Base-by-base conservation (phyloP, 495 filamentous ascomycete species). In the Penicillium fimorum region DNA sequence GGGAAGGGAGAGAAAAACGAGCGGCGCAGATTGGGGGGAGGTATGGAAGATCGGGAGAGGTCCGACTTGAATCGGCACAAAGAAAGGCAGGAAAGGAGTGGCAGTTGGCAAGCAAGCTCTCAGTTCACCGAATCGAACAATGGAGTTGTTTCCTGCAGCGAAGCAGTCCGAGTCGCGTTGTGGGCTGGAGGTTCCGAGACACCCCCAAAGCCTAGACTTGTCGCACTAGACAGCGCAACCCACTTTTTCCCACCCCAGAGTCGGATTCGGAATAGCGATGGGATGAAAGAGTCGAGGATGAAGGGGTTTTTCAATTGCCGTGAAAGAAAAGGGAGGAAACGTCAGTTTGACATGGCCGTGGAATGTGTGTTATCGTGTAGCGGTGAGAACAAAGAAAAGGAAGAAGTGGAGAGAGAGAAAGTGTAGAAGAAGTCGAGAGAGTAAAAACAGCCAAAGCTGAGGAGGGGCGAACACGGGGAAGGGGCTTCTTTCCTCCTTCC, bases 101-200 rank as follows among this genome's bases (percentile, higher is more conserved):
- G 53, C 54, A 47, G 62, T 55, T 55, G 53, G 50, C 27, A 38
- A 45, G 13, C 52, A 62, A 50, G 44, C 51, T 45, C 47, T 46
- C 53, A 27, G 60, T 56, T 60, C 62, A 35, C 50, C 30, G 30
- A 55, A 50, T 58, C 46, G 46, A 67, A 73, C 70, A 73, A 73
- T 73, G 69, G 55, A 65, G 65, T 75, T 73, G 69, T 75, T 65
- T 45, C 51, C 67, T 66, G 68, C 65, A 66, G 68, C 66, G 53
- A 50, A 53, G 54, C 69, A 61, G 60, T 38, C 53, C 56, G 57
- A 59, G 63, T 62, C 64, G 61, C 55, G 64, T 53, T 60, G 54
- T 50, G 56, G 63, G 60, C 63, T 59, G 58, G 57, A 59, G n/a
- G 60, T 59, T 66, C 62, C 66, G 62, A 66, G 61, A 72, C 62